A percentile compares a stretch with the other conserved stretches of the same genome.
These are phyloP conservation scores for Zasmidium angulare DNA, from an alignment of 2,329 filamentous ascomycete genomes.

Conservation along the genomic window DNA sequence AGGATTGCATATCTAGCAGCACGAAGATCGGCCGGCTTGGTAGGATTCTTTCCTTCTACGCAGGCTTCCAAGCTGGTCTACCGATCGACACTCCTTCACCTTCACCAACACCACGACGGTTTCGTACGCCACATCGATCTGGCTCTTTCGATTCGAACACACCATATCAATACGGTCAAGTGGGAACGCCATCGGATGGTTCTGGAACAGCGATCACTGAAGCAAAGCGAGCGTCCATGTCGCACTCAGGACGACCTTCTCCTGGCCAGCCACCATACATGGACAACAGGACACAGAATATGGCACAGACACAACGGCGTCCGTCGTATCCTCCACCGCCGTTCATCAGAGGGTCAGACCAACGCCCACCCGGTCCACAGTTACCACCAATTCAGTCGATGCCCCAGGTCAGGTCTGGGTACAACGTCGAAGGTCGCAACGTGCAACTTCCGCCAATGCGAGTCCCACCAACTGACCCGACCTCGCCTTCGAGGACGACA, in stretches of 20 bases:
- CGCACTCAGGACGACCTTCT: constrained; percentile 34
- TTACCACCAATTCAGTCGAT: constrained; percentile 36
- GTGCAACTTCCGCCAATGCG: constrained; percentile 39
- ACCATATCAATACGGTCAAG: background rate
- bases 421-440: constrained; percentile 18
- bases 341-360: constrained; percentile 40
- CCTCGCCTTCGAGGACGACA: constrained; percentile 11
- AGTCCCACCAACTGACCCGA: constrained; percentile 38
- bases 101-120: background rate
- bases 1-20: constrained; percentile 17
- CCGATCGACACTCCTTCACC: constrained; percentile 1
- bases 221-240: constrained; percentile 24
- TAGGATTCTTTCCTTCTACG: constrained; percentile 9
- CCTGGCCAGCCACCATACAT: constrained; percentile 42
- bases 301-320: constrained; percentile 48
- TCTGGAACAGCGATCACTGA: background rate
- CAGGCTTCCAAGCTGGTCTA: constrained; percentile 6
- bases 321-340: constrained; percentile 41
- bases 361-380: constrained; percentile 39
- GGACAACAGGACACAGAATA: constrained; percentile 37
- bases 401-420: constrained; percentile 5
- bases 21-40: constrained; percentile 9
- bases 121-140: background rate
- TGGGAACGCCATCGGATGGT: background rate
- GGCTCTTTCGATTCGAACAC: background rate